Base-by-base conservation (phyloP, 1,284 basidiomycete species). In the Malassezia nana region DNA sequence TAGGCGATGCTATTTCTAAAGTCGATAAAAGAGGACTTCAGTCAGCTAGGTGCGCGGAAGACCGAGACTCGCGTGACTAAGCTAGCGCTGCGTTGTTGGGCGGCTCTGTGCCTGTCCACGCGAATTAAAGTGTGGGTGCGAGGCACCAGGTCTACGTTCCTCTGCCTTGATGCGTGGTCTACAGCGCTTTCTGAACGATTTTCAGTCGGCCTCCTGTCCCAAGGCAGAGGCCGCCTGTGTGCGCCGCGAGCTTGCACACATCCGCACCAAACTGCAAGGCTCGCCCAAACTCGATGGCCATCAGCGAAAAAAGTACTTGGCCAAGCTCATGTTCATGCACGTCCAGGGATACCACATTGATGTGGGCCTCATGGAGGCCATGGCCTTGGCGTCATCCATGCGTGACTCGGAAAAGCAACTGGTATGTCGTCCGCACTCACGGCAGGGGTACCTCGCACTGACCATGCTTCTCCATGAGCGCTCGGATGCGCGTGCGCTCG, bases 401-500 rank as follows among this genome's bases (percentile, higher is more conserved):
- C 96, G 94, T 73, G 98, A 98, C 75, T 90, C 87, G 66, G 94
- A 99, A 78, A 99, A 99, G 77, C 94, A 99, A 77, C 98, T 99
- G 63, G 92, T 92, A 73, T 66, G 87, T 76, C 29, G 18, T 25
- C 26, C 31, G 9, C 18, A 15, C 46, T 47, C n/a, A 42, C 40
- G 13, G 28, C 47, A 87, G 91, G 92, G 94, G 32, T 98, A 99
- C 76, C 84, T 98, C 40, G 94, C 94, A 10, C 84, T 98, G 22
- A 98, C 94, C 3, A 77, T 98, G 45, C 79, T 98, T 47, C 92
- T 98, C 89, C 90, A 96, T 77, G 92, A 98, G 77, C 90, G 95
- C 75, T 95, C 90, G 32, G 92, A 98, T 69, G 85, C 98, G 63
- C 82, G 94, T 31, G 83, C 91, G 25, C 79, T 96, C 15, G 91